Evolutionary conservation across 176 grass and related monocot species (phyloP).

Genomic region (Poa pratensis): DNA sequence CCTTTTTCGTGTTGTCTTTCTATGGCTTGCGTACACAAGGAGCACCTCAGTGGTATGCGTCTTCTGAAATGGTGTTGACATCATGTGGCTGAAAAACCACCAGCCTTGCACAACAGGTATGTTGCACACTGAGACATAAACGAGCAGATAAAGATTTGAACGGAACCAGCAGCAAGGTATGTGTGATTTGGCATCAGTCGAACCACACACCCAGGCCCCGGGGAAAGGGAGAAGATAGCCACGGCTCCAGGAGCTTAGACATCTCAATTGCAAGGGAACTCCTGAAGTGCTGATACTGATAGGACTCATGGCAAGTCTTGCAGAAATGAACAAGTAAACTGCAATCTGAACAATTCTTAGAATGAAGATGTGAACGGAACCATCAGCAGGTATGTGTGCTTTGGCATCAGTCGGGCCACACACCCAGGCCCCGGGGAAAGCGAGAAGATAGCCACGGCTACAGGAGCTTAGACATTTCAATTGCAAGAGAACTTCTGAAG

Average conservation of each 20-base stretch:
- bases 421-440: not conserved
- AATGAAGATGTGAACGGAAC: not conserved
- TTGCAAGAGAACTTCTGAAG: too few relatives aligned
- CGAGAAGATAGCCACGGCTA: not conserved
- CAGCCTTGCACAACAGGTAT: not conserved
- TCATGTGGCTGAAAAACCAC: not conserved
- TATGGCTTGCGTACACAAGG: not conserved
- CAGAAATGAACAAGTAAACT: not conserved
- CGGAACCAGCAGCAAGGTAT: not conserved
- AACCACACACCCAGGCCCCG: not conserved
- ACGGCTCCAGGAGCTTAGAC: not conserved
- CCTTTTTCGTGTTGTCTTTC: not conserved
- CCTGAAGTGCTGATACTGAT: not conserved
- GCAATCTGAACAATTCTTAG: not conserved
- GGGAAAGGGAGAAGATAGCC: not conserved
- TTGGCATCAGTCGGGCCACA: not conserved
- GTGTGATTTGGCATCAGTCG: not conserved
- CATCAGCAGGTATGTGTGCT: not conserved
- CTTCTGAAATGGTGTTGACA: not conserved
- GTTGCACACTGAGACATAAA: not conserved
- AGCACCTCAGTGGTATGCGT: not conserved
- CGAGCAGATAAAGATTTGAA: not conserved
- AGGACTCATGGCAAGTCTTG: not conserved
- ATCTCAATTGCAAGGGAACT: too few relatives aligned
- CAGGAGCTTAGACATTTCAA: not conserved